Evolutionary conservation across 1,139 yeast genomes (phyloP).

Genomic region (Debaryomyces singareniensis): DNA sequence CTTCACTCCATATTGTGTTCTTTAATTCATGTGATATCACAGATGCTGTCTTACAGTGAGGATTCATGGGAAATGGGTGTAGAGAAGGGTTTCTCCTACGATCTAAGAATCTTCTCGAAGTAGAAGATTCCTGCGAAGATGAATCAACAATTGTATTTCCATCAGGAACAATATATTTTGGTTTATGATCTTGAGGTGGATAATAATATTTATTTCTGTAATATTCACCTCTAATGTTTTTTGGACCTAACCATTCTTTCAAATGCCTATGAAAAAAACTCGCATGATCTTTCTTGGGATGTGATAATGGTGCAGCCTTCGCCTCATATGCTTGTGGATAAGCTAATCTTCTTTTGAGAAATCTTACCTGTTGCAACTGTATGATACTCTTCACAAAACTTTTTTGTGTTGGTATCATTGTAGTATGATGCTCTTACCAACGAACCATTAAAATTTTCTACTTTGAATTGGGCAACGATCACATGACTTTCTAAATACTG

Average conservation of each 20-base stretch:
- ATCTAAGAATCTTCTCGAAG: conserved; percentile 11
- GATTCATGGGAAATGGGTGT: conserved; percentile 78
- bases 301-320: conserved; percentile 17
- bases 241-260: conserved; percentile 71
- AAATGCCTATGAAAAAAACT: conserved; percentile 26
- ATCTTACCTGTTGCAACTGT: conserved; percentile 14
- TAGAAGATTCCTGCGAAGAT: conserved; percentile 4
- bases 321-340: conserved; percentile 23
- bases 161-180: conserved; percentile 69
- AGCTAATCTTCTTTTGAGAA: conserved; percentile 19
- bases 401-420: neutral
- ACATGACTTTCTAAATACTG: neutral
- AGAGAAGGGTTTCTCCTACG: conserved; percentile 28
- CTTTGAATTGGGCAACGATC: too few species aligned
- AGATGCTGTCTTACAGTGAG: conserved; percentile 61
- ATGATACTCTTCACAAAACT: conserved; percentile 1
- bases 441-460: too few species aligned
- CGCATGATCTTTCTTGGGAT: conserved; percentile 27
- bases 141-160: conserved; percentile 30
- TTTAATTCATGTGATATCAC: conserved; percentile 56
- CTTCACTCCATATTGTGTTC: conserved; percentile 51
- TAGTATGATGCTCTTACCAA: too few species aligned
- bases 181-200: conserved; percentile 66
- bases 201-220: conserved; percentile 66
- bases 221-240: conserved; percentile 79